Base-by-base conservation (phyloP, 2,329 filamentous ascomycete genomes). In the Arthrobotrys musiformis region DNA sequence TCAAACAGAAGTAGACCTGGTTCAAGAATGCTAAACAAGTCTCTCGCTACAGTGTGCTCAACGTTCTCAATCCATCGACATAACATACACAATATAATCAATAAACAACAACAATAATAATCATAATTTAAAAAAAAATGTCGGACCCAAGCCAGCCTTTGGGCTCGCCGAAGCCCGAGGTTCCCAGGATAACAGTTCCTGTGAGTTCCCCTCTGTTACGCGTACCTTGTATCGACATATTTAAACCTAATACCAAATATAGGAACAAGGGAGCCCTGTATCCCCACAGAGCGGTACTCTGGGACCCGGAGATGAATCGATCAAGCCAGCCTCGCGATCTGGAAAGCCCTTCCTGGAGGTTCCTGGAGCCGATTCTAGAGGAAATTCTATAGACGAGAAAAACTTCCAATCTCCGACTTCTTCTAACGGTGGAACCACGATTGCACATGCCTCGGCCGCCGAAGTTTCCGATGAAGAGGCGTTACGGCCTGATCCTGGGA, bases 401-500 rank as follows among this genome's bases (percentile, higher is more conserved):
- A 76, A 76, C 37, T 62, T 72, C 48, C 63, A 70, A 35, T 77
- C 78, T 44, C 63, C 73, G 4, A 73, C 73, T n/a, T 72, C 68
- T 24, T 79, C 70, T n/a, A 79, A 69, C 67, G 63, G 68, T 28
- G 70, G 63, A 13, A 75, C 64, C 1, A 79, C 67, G 26, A 79
- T 81, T 24, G 79, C 79, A 26, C 78, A 72, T 15, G 62, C 62
- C 9, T 22, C 46, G 2, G 48, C 68, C 5, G 54, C 58, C 13
- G 74, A 73, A 28, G 50, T 79, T n/a, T 80, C 78, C n/a, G 85
- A 86, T 50, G 82, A 85, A 62, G 85, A 87, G 46, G 86, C 86
- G 0, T 81, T 88, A 15, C 82, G 82, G 54, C 86, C 86, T 0
- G 86, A 88, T 77, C 86, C 85, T 1, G 86, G 86, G 2, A 87